A percentile compares a stretch with the other conserved stretches of the same genome.
Conservation (phyloP, 2,329 filamentous ascomycete genomes). For the Escovopsis sp. region DNA sequence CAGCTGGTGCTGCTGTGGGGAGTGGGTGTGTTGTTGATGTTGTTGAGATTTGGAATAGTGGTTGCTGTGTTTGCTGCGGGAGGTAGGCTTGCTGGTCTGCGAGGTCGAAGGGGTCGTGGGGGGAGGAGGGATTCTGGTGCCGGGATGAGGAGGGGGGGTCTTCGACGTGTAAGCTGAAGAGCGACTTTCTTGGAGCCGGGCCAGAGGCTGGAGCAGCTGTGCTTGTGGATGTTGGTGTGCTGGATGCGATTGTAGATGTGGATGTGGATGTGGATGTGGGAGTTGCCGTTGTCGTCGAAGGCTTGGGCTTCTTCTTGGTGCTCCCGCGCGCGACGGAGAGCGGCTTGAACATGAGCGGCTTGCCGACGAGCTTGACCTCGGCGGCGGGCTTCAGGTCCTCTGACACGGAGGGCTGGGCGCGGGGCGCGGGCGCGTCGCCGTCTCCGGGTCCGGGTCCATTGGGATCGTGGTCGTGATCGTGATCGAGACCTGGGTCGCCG, state of each 20-base stretch:
- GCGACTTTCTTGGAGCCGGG: constrained; percentile 36
- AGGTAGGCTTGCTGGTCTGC: constrained; percentile 15
- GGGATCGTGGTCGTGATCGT: too few relatives aligned
- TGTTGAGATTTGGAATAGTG: too few relatives aligned
- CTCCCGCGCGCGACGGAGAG: constrained; percentile 68
- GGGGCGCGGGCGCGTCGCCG: constrained; percentile 17
- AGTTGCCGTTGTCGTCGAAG: constrained; percentile 6
- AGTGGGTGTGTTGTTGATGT: too few relatives aligned
- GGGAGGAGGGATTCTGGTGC: constrained; percentile 29
- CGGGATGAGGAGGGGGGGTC: constrained; percentile 14
- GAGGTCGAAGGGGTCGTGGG: constrained; percentile 20
- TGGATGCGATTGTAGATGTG: too few relatives aligned
- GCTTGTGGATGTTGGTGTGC: too few relatives aligned
- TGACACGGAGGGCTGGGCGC: constrained; percentile 35
- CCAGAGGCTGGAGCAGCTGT: too few relatives aligned
- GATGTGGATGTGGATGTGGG: too few relatives aligned
- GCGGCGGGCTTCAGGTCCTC: constrained; percentile 43
- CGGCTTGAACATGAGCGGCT: constrained; percentile 77
- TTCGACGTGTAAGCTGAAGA: constrained; percentile 50
- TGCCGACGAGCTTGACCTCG: constrained; percentile 57
- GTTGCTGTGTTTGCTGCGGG: constrained; percentile 6
- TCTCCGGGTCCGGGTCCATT: too few relatives aligned
- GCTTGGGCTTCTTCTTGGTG: constrained; percentile 43
- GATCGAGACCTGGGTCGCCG: too few relatives aligned
- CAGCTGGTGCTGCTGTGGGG: too few relatives aligned